A percentile compares a stretch with the other conserved stretches of the same genome.
phyloP scores from a whole-genome alignment of 805 yeast species.

The Cephaloascus albidus region DNA sequence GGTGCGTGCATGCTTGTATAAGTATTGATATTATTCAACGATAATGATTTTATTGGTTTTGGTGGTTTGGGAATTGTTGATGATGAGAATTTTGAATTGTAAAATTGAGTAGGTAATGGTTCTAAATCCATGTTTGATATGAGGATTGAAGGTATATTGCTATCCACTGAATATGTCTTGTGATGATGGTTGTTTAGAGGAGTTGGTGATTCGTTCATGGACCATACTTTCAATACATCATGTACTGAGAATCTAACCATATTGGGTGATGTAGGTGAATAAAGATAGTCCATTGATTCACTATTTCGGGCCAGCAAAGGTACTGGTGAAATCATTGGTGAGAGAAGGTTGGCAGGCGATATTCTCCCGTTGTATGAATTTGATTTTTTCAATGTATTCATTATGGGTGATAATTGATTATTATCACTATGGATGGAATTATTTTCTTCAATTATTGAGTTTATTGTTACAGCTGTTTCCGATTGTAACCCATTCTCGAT shows the following conservation, averaged over 20 bases:
- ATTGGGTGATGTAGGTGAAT: neutral
- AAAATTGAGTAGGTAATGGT: neutral
- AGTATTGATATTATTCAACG: neutral
- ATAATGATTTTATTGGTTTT: neutral
- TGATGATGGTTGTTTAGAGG: neutral
- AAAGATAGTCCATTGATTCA: neutral
- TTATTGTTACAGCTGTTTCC: too few relatives aligned
- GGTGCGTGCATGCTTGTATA: neutral
- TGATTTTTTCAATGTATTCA: neutral
- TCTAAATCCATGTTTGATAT: neutral
- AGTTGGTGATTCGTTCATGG: neutral
- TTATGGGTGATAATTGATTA: slow-evolving; percentile 3
- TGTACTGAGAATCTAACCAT: neutral
- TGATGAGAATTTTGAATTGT: neutral
- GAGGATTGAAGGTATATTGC: neutral
- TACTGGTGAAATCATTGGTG: neutral
- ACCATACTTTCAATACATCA: neutral
- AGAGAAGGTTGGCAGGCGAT: neutral
- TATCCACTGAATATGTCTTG: neutral
- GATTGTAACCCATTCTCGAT: too few relatives aligned
- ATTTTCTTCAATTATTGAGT: too few relatives aligned
- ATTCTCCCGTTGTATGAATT: neutral
- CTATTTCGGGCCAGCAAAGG: neutral
- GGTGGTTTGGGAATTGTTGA: neutral
- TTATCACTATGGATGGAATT: too few relatives aligned